These are phyloP conservation scores for Rhynchospora pubera DNA, from an alignment of 176 grass and related monocot species.

Conservation along the genomic window DNA sequence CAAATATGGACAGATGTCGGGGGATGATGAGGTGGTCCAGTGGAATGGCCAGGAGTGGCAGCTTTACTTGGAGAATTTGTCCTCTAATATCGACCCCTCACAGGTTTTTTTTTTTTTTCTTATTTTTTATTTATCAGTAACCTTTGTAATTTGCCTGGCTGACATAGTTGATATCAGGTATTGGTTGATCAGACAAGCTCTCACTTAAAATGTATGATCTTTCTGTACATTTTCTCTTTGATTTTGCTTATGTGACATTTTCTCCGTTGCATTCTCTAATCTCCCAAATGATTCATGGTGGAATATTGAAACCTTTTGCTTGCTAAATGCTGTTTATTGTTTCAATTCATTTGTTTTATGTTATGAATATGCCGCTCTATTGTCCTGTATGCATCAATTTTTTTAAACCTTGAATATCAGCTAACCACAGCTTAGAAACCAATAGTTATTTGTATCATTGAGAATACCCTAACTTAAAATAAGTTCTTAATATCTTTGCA, in stretches of 20 bases:
- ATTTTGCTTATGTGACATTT: neutral
- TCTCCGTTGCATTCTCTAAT: neutral
- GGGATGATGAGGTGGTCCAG: slow-evolving; percentile 77
- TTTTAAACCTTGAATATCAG: neutral
- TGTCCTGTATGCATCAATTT: neutral
- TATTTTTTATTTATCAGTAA: neutral
- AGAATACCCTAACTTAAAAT: neutral
- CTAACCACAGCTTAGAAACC: neutral
- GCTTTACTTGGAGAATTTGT: slow-evolving; percentile 88
- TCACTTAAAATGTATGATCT: neutral
- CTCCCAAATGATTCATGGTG: neutral
- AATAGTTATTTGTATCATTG: neutral
- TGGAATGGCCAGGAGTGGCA: slow-evolving; percentile 95
- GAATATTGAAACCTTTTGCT: neutral
- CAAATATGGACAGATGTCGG: slow-evolving; percentile 66
- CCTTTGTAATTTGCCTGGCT: neutral
- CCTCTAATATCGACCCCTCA: slow-evolving; percentile 71
- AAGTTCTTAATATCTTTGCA: neutral
- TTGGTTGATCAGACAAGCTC: neutral
- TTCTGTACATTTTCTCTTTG: neutral
- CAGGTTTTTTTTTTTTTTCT: slow-evolving; percentile 47
- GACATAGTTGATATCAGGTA: neutral
- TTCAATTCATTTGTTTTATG: neutral
- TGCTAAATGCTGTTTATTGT: neutral
- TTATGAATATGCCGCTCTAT: neutral